phyloP scores from a whole-genome alignment of 345 rosid species.

The Citrus cavaleriei region DNA sequence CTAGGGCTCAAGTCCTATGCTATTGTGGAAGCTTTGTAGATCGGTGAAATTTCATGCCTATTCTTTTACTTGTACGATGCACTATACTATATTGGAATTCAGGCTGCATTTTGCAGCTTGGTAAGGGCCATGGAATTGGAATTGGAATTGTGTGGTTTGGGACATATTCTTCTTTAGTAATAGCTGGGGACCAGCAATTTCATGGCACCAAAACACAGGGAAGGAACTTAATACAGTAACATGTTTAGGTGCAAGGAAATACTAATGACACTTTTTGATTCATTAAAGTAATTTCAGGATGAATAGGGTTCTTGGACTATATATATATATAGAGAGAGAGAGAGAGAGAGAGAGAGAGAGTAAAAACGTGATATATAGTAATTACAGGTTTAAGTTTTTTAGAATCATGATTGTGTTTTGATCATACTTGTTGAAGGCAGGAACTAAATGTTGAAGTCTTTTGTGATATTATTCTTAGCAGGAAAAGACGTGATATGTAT shows the following conservation, averaged over 20 bases:
- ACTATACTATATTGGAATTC: neutral
- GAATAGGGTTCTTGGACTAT: neutral
- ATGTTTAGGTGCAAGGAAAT: neutral
- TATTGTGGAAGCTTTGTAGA: neutral
- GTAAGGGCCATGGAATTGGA: neutral
- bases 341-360: no score
- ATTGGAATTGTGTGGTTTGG: neutral
- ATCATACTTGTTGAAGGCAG: no score
- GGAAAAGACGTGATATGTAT: neutral
- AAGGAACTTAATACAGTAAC: neutral
- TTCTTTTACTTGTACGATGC: neutral
- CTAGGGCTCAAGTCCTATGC: neutral
- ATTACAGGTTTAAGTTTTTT: no score
- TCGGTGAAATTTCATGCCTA: neutral
- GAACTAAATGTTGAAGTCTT: neutral
- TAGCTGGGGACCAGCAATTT: neutral
- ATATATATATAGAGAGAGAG: no score
- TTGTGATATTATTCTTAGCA: neutral
- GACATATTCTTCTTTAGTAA: neutral
- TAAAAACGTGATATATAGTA: no score
- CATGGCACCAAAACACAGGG: neutral
- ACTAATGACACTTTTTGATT: neutral
- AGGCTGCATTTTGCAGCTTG: neutral
- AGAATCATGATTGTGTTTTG: no score
- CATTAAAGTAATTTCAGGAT: neutral